phyloP scores from a whole-genome alignment of 148 eudicot genomes.

The Chenopodium suecicum region DNA sequence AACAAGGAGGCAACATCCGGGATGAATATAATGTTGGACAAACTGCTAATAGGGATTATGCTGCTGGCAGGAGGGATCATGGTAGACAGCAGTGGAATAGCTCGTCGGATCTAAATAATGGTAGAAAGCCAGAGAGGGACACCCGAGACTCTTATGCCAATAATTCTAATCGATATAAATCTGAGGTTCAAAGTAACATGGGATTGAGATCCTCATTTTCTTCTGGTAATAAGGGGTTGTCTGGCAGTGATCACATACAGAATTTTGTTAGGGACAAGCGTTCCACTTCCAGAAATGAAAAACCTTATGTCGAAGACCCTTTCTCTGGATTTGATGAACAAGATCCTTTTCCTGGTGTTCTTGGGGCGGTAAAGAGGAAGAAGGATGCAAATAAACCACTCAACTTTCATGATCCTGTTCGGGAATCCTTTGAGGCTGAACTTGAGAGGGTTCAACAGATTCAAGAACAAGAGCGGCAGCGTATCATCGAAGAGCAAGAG shows the following conservation, averaged over 20 bases:
- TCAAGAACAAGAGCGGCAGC: constrained; percentile 86
- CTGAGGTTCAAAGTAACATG: constrained; percentile 39
- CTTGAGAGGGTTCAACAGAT: constrained; percentile 95
- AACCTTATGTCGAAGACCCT: constrained; percentile 51
- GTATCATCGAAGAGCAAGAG: constrained; percentile 80
- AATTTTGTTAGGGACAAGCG: constrained; percentile 58
- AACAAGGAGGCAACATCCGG: constrained; percentile 40
- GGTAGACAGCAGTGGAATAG: constrained; percentile 53
- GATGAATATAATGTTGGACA: constrained; percentile 34
- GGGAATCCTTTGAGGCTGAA: constrained; percentile 99
- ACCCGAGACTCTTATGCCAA: constrained; percentile 36
- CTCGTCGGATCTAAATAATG: constrained; percentile 36
- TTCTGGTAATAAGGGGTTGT: constrained; percentile 41
- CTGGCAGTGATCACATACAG: constrained; percentile 43
- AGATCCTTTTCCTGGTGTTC: constrained; percentile 67
- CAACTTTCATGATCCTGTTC: constrained; percentile 84
- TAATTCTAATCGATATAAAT: constrained; percentile 46
- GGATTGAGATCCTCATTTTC: constrained; percentile 51
- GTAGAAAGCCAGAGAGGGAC: constrained; percentile 44
- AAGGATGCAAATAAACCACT: constrained; percentile 61
- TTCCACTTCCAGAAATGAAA: constrained; percentile 54
- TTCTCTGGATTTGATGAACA: constrained; percentile 61
- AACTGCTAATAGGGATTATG: constrained; percentile 35
- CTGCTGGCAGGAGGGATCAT: constrained; percentile 49
- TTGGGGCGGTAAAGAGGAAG: constrained; percentile 76